A percentile compares a stretch with the other conserved stretches of the same genome.
Evolutionary conservation across 2,329 filamentous ascomycete species (phyloP).

Genomic region (Emmonsiellopsis sp.): DNA sequence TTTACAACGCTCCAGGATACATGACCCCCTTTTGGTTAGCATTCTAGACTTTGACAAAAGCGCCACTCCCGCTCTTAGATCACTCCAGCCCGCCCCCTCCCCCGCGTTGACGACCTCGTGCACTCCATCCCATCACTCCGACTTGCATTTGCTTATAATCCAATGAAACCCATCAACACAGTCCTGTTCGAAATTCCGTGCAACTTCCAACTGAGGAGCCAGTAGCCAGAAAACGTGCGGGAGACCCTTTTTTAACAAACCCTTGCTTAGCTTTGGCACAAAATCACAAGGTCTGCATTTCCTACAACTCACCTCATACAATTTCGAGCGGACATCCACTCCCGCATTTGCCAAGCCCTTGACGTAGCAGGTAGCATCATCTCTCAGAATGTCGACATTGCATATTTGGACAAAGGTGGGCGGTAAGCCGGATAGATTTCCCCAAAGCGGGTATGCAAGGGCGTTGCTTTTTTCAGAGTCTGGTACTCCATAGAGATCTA

Average conservation of each 20-base stretch:
- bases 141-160: background rate
- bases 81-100: too few species aligned
- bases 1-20: too few species aligned
- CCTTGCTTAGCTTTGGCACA: background rate
- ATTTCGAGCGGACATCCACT: background rate
- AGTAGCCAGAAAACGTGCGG: slow-evolving; percentile 2
- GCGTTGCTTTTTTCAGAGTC: slow-evolving; percentile 1
- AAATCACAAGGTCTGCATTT: background rate
- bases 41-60: too few species aligned
- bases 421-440: background rate
- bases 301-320: background rate
- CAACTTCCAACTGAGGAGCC: background rate
- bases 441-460: slow-evolving; percentile 6
- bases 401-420: slow-evolving; percentile 2
- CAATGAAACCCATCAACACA: slow-evolving; percentile 1
- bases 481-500: slow-evolving; percentile 1
- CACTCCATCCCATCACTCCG: background rate
- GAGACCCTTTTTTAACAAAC: background rate
- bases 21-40: too few species aligned
- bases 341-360: slow-evolving; percentile 2
- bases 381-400: slow-evolving; percentile 2
- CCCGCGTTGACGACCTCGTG: too few species aligned
- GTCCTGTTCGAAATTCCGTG: slow-evolving; percentile 2
- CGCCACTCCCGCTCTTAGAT: too few species aligned
- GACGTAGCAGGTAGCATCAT: slow-evolving; percentile 3